Percentiles rank a stretch among this genome's conserved stretches.
Evolutionary conservation across 805 yeast genomes (phyloP).

Genomic region (Millerozyma miso): DNA sequence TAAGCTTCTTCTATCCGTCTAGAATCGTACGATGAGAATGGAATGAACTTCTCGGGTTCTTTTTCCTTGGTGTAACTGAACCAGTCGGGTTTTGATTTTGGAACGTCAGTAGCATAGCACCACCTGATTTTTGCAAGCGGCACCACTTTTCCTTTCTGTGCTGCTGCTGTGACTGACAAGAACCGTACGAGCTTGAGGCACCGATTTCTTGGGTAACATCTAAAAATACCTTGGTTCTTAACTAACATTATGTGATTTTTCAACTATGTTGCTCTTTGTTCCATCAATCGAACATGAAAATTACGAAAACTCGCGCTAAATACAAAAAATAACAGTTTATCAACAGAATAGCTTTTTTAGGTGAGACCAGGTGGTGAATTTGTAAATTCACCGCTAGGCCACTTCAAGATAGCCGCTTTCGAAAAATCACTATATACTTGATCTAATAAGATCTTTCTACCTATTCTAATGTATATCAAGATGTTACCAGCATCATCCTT

Average conservation of each 20-base stretch:
- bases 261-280: too few species aligned
- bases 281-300: too few species aligned
- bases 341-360: conserved; percentile 8
- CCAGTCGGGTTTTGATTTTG: conserved; percentile 62
- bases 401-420: conserved; percentile 52
- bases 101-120: conserved; percentile 83
- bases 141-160: neutral
- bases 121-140: conserved; percentile 41
- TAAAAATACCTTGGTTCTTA: too few species aligned
- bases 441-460: conserved; percentile 40
- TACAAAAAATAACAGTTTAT: too few species aligned
- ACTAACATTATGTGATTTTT: too few species aligned
- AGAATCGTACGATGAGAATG: conserved; percentile 66
- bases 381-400: conserved; percentile 58
- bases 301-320: too few species aligned
- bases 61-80: conserved; percentile 47
- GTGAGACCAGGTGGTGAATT: conserved; percentile 54
- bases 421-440: conserved; percentile 57
- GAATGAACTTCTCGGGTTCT: conserved; percentile 56
- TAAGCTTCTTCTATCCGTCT: conserved; percentile 52
- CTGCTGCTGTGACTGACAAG: too few species aligned
- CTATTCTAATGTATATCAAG: conserved; percentile 53
- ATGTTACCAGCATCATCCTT: conserved; percentile 27
- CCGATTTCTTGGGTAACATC: too few species aligned
- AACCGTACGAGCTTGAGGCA: too few species aligned